These are phyloP conservation scores for Dendrobium chrysotoxum DNA, from an alignment of 106 monocot genomes.

Conservation along the genomic window DNA sequence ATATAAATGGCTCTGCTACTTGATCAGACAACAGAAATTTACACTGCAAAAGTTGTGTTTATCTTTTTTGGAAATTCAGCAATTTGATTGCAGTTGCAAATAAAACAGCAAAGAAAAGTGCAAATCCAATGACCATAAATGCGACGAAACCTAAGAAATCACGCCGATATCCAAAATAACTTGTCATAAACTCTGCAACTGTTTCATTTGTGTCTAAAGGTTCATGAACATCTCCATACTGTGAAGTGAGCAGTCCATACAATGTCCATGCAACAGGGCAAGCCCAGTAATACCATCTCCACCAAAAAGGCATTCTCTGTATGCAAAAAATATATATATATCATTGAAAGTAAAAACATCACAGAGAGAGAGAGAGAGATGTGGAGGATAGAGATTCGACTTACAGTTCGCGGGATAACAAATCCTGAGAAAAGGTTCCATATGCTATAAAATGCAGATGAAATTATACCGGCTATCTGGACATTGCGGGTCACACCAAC, in stretches of 20 bases:
- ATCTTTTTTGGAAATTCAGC: constrained; percentile 53
- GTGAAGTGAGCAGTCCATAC: constrained; percentile 46
- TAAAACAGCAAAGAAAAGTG: constrained; percentile 39
- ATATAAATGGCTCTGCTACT: too few species aligned
- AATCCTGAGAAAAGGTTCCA: constrained; percentile 54
- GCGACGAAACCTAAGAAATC: constrained; percentile 44
- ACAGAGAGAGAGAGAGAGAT: background rate
- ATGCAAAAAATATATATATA: background rate
- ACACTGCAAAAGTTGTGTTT: background rate
- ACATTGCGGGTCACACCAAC: constrained; percentile 46
- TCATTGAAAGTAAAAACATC: background rate
- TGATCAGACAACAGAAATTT: too few species aligned
- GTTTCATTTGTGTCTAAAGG: background rate
- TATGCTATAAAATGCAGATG: constrained; percentile 35
- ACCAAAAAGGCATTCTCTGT: constrained; percentile 43
- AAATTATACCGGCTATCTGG: constrained; percentile 30
- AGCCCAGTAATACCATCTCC: constrained; percentile 51
- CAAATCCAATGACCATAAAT: constrained; percentile 32
- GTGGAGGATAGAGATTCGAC: background rate
- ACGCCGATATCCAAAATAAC: constrained; percentile 47
- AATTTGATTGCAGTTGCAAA: constrained; percentile 42
- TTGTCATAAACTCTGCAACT: constrained; percentile 25
- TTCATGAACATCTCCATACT: constrained; percentile 36
- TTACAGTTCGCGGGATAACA: constrained; percentile 31
- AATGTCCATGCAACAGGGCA: constrained; percentile 51